Evolutionary conservation across 2,329 filamentous ascomycete genomes (phyloP).

Genomic region (Penicillium olsonii): DNA sequence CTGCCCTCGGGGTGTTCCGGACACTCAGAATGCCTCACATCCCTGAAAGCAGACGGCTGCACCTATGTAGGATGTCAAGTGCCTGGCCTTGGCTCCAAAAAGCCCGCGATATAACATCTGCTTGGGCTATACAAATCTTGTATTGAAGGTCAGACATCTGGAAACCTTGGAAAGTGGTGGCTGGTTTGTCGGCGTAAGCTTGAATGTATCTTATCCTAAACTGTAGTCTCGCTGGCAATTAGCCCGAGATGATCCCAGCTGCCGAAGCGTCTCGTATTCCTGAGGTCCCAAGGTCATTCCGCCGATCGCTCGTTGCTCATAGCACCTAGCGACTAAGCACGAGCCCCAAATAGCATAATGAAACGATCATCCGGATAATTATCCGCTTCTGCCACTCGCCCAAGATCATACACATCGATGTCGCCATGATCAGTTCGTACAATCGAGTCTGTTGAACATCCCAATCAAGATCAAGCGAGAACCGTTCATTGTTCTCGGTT

Average conservation of each 20-base stretch:
- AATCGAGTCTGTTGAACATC: constrained; percentile 3
- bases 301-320: not conserved
- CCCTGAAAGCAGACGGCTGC: no score
- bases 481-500: not conserved
- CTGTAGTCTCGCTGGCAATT: not conserved
- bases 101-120: no score
- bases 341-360: not conserved
- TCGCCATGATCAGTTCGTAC: constrained; percentile 15
- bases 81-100: no score
- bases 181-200: not conserved
- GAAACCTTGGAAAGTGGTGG: no score
- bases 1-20: no score
- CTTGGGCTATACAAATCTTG: no score
- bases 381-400: constrained; percentile 16
- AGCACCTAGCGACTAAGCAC: not conserved
- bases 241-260: not conserved
- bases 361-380: not conserved
- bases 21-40: no score
- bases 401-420: constrained; percentile 20
- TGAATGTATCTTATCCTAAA: not conserved
- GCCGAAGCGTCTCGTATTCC: not conserved
- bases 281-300: no score
- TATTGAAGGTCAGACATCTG: not conserved
- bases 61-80: no score
- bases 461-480: not conserved